A percentile compares a stretch with the other conserved stretches of the same genome.
These are phyloP conservation scores for Capronia americana DNA, from an alignment of 2,329 filamentous ascomycete species.

Conservation along the genomic window DNA sequence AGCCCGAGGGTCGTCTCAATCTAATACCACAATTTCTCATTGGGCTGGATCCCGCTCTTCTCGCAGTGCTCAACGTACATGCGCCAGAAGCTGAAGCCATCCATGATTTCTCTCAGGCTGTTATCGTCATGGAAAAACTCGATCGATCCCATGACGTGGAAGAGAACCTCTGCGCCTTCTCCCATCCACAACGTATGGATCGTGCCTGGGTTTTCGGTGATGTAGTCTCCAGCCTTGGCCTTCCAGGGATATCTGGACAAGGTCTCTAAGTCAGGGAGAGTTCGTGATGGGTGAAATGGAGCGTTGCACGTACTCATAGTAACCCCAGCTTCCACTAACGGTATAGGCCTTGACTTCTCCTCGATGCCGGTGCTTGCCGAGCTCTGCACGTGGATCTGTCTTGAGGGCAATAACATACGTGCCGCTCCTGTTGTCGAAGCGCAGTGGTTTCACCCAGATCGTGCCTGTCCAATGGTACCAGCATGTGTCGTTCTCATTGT, in stretches of 20 bases:
- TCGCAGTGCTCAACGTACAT: constrained; percentile 40
- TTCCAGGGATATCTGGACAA: constrained; percentile 37
- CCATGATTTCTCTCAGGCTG: constrained; percentile 40
- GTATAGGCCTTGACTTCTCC: constrained; percentile 39
- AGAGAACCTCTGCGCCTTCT: constrained; percentile 35
- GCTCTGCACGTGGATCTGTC: constrained; percentile 34
- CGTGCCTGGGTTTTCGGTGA: constrained; percentile 39
- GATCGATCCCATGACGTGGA: constrained; percentile 35
- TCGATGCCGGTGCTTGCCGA: constrained; percentile 40
- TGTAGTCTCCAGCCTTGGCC: constrained; percentile 38
- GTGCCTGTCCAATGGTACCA: constrained; percentile 39
- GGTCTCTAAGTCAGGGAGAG: not conserved
- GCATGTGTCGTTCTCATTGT: constrained; percentile 34
- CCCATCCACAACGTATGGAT: constrained; percentile 41
- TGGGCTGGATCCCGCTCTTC: constrained; percentile 34
- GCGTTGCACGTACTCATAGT: constrained; percentile 35
- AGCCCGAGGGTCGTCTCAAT: not conserved
- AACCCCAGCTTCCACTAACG: constrained; percentile 37
- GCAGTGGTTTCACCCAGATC: constrained; percentile 39
- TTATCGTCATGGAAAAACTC: constrained; percentile 41
- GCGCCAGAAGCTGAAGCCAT: constrained; percentile 39
- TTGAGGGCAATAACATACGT: constrained; percentile 37
- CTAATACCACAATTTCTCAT: constrained; percentile 33
- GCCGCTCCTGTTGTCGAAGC: constrained; percentile 39
- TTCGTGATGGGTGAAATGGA: not conserved